These are phyloP conservation scores for Penicillium paradoxum DNA, from an alignment of 495 filamentous ascomycete species.

Conservation along the genomic window DNA sequence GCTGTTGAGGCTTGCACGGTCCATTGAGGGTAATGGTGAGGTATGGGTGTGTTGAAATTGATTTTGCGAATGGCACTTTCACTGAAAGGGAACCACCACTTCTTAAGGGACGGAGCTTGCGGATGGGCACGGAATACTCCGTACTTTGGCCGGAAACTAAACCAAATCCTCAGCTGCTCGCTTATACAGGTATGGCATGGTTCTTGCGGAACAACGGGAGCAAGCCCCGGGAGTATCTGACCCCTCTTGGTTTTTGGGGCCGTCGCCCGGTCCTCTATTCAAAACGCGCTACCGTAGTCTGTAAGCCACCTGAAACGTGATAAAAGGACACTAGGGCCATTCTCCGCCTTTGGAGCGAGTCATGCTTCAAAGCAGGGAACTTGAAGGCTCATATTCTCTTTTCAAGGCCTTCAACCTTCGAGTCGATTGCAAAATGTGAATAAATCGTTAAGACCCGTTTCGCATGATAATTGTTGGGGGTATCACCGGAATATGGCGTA, in stretches of 20 bases:
- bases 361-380: not conserved
- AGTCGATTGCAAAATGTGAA: no score
- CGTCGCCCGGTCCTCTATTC: not conserved
- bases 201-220: not conserved
- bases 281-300: not conserved
- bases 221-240: not conserved
- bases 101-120: not conserved
- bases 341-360: not conserved
- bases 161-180: not conserved
- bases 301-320: not conserved
- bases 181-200: not conserved
- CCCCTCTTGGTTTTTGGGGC: not conserved
- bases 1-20: not conserved
- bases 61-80: not conserved
- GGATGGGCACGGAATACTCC: not conserved
- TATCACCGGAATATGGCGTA: no score
- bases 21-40: constrained; percentile 1
- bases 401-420: no score
- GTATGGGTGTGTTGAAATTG: not conserved
- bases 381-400: no score
- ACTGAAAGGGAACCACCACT: not conserved
- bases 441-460: no score
- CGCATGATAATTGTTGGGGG: no score
- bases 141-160: not conserved
- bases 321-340: not conserved